phyloP scores from a whole-genome alignment of 176 grass and related monocot genomes.

The Metroxylon sagu region DNA sequence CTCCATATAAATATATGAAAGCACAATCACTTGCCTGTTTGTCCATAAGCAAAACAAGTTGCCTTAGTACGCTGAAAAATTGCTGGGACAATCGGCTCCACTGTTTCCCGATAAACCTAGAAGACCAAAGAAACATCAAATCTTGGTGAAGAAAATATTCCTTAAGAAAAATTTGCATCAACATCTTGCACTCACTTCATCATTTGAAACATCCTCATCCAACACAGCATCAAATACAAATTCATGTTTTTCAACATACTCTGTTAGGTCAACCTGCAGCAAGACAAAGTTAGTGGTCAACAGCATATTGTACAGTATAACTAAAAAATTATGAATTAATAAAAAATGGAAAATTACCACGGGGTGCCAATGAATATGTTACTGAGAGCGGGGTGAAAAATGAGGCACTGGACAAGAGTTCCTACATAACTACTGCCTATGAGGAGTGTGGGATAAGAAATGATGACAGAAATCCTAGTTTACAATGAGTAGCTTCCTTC shows the following conservation, averaged over 20 bases:
- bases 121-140: conserved; percentile 16
- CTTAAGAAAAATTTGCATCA: conserved; percentile 7
- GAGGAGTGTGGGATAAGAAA: too few relatives aligned
- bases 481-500: too few relatives aligned
- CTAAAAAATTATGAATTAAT: too few relatives aligned
- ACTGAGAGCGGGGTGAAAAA: too few relatives aligned
- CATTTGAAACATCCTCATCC: conserved; percentile 94
- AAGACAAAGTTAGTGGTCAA: background rate
- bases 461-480: too few relatives aligned
- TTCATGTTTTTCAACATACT: conserved; percentile 96
- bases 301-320: too few relatives aligned
- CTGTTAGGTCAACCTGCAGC: conserved; percentile 84
- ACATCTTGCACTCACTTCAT: conserved; percentile 43
- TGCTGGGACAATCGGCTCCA: conserved; percentile 87
- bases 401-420: too few relatives aligned
- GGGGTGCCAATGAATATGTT: too few relatives aligned
- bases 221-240: conserved; percentile 98
- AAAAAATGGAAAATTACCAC: too few relatives aligned
- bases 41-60: conserved; percentile 99
- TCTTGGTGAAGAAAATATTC: conserved; percentile 1
- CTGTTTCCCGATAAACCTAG: conserved; percentile 92
- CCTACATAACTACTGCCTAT: too few relatives aligned
- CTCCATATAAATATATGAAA: background rate
- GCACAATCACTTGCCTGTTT: conserved; percentile 55
- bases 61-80: conserved; percentile 95